A percentile compares a stretch with the other conserved stretches of the same genome.
Conservation (phyloP, 352 stramenopile genomes). For the Globisporangium takayamanum region DNA sequence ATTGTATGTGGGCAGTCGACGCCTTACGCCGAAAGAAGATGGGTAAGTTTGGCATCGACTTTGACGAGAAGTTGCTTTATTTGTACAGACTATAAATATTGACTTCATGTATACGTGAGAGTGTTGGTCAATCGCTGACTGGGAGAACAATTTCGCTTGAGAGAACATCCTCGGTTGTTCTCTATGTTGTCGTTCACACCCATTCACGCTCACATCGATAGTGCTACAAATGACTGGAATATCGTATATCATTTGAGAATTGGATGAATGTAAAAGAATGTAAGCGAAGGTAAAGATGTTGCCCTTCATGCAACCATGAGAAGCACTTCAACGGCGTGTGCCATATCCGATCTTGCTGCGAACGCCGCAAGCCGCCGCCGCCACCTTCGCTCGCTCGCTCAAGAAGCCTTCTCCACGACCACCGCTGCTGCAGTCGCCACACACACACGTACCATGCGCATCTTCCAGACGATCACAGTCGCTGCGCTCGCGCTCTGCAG, state of each 20-base stretch:
- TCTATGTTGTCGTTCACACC: conserved; percentile 5
- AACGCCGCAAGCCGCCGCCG: conserved; percentile 7
- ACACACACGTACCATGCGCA: conserved; percentile 13
- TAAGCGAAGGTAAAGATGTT: conserved; percentile 6
- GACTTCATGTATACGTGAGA: not conserved
- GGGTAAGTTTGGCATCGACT: no score
- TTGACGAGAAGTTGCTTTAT: no score
- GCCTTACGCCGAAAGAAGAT: no score
- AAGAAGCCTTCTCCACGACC: not conserved
- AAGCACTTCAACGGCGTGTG: conserved; percentile 14
- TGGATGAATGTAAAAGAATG: conserved; percentile 7
- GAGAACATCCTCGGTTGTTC: no score
- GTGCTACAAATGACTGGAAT: not conserved
- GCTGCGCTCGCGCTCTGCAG: conserved; percentile 23
- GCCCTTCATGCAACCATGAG: not conserved
- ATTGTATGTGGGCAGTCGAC: no score
- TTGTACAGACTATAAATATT: not conserved
- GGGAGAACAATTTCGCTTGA: conserved; percentile 2
- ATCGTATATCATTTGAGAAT: not conserved
- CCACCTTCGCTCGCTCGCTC: not conserved
- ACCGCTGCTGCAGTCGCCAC: not conserved
- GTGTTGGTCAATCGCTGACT: not conserved
- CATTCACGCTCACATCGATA: conserved; percentile 11
- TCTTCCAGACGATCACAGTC: conserved; percentile 17
- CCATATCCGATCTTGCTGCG: conserved; percentile 11